phyloP scores from a whole-genome alignment of 2,329 filamentous ascomycete genomes.

The Fusarium coffeatum region DNA sequence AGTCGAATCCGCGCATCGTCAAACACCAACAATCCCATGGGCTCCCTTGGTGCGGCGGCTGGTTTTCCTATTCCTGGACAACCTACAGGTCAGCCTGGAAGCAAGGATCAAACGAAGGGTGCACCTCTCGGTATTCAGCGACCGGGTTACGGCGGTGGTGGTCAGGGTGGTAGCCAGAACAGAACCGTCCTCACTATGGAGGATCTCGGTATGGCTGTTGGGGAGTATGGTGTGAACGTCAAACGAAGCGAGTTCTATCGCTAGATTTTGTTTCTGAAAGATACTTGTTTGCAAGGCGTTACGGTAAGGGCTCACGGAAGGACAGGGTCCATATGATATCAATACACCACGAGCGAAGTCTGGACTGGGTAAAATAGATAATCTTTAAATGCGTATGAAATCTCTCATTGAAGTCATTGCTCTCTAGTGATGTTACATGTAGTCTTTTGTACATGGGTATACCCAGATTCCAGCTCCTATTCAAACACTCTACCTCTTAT shows the following conservation, averaged over 20 bases:
- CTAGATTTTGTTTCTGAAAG: slow-evolving; percentile 53
- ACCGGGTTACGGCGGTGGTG: slow-evolving; percentile 86
- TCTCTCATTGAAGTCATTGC: slow-evolving; percentile 28
- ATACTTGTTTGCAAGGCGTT: slow-evolving; percentile 41
- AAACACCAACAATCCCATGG: slow-evolving; percentile 91
- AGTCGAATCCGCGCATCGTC: slow-evolving; percentile 92
- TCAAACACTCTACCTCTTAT: slow-evolving; percentile 50
- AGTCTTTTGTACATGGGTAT: slow-evolving; percentile 47
- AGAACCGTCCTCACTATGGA: slow-evolving; percentile 98
- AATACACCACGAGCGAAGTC: slow-evolving; percentile 23
- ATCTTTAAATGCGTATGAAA: slow-evolving; percentile 20
- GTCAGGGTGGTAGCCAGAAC: slow-evolving; percentile 88
- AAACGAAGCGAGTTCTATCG: slow-evolving; percentile 98
- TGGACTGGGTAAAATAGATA: slow-evolving; percentile 36
- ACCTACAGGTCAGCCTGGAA: slow-evolving; percentile 65
- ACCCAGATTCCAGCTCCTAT: slow-evolving; percentile 34
- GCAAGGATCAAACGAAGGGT: slow-evolving; percentile 67
- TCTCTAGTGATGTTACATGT: slow-evolving; percentile 48
- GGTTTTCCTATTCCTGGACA: slow-evolving; percentile 75
- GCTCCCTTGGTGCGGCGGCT: slow-evolving; percentile 80
- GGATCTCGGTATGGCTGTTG: slow-evolving; percentile 96
- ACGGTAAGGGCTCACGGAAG: slow-evolving; percentile 39
- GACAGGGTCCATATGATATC: slow-evolving; percentile 33
- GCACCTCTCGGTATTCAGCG: slow-evolving; percentile 79
- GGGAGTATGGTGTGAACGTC: slow-evolving; percentile 97